Conservation (phyloP, 2,329 filamentous ascomycete species). For the Claviceps spartinae region DNA sequence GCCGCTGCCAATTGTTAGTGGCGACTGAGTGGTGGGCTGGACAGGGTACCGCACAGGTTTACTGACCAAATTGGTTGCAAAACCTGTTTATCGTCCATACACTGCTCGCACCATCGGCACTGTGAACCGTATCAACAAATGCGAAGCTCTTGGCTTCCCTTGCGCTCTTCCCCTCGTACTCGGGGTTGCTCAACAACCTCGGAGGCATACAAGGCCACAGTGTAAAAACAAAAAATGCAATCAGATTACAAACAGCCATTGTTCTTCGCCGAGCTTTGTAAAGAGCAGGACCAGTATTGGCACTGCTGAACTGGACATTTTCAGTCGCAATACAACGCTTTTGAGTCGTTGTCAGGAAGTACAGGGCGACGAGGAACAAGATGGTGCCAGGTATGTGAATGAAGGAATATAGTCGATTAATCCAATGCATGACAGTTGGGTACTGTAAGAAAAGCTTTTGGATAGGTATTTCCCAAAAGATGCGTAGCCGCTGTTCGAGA, state of each 20-base stretch:
- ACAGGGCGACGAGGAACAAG: slow-evolving; percentile 50
- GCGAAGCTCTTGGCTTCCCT: slow-evolving; percentile 45
- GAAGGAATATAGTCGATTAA: slow-evolving; percentile 62
- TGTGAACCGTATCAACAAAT: slow-evolving; percentile 48
- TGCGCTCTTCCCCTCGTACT: slow-evolving; percentile 40
- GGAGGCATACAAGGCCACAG: slow-evolving; percentile 52
- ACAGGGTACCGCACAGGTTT: neutral
- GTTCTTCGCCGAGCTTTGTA: slow-evolving; percentile 45
- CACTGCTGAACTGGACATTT: slow-evolving; percentile 15
- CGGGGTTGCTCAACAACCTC: slow-evolving; percentile 41
- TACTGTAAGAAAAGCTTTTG: slow-evolving; percentile 28
- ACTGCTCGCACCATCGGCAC: slow-evolving; percentile 37
- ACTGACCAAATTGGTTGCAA: slow-evolving; percentile 59
- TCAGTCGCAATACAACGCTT: slow-evolving; percentile 26
- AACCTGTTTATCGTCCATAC: slow-evolving; percentile 56
- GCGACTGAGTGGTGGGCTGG: neutral
- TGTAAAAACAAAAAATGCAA: slow-evolving; percentile 49
- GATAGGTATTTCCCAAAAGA: slow-evolving; percentile 47
- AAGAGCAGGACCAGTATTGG: slow-evolving; percentile 27
- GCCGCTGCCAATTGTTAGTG: slow-evolving; percentile 34
- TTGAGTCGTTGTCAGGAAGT: slow-evolving; percentile 54
- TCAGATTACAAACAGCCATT: slow-evolving; percentile 47
- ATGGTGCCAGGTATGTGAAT: slow-evolving; percentile 69
- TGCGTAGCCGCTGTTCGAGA: slow-evolving; percentile 48
- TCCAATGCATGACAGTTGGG: slow-evolving; percentile 48